A percentile compares a stretch with the other conserved stretches of the same genome.
phyloP scores from a whole-genome alignment of 768 basidiomycete genomes.

The Kwoniella europaea region DNA sequence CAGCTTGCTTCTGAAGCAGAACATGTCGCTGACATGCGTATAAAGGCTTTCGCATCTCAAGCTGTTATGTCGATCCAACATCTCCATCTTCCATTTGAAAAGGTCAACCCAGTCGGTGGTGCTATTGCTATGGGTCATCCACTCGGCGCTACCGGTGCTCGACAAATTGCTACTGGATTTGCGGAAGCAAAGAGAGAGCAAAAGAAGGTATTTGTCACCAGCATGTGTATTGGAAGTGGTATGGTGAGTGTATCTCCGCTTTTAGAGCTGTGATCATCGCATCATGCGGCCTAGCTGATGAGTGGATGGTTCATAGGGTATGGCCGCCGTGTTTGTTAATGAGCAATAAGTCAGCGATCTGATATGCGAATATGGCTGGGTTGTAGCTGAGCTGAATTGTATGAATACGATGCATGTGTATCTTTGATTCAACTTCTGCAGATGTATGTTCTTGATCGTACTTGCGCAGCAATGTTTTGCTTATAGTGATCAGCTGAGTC shows the following conservation, averaged over 20 bases:
- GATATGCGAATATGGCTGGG: not conserved
- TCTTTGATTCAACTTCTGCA: too few relatives aligned
- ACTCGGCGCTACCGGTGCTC: conserved; percentile 70
- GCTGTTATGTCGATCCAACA: conserved; percentile 87
- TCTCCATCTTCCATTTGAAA: conserved; percentile 67
- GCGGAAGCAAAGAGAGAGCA: conserved; percentile 75
- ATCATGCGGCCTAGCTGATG: conserved; percentile 6
- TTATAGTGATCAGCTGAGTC: too few relatives aligned
- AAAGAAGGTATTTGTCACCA: conserved; percentile 76
- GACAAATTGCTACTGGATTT: conserved; percentile 87
- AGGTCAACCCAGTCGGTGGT: conserved; percentile 82
- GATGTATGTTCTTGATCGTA: too few relatives aligned
- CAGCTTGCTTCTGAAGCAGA: conserved; percentile 58
- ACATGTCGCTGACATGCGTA: conserved; percentile 70
- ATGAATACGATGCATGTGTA: not conserved
- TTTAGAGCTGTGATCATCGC: not conserved
- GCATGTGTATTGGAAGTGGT: conserved; percentile 79
- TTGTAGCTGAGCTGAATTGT: conserved; percentile 5
- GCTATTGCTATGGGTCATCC: conserved; percentile 68
- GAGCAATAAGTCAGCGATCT: conserved; percentile 45
- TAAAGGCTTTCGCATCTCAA: conserved; percentile 88
- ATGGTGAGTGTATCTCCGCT: conserved; percentile 64
- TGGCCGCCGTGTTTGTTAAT: conserved; percentile 53
- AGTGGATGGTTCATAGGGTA: conserved; percentile 19
- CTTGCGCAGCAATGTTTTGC: too few relatives aligned